Base-by-base conservation (phyloP, 768 basidiomycete species). In the Mycena filopes region DNA sequence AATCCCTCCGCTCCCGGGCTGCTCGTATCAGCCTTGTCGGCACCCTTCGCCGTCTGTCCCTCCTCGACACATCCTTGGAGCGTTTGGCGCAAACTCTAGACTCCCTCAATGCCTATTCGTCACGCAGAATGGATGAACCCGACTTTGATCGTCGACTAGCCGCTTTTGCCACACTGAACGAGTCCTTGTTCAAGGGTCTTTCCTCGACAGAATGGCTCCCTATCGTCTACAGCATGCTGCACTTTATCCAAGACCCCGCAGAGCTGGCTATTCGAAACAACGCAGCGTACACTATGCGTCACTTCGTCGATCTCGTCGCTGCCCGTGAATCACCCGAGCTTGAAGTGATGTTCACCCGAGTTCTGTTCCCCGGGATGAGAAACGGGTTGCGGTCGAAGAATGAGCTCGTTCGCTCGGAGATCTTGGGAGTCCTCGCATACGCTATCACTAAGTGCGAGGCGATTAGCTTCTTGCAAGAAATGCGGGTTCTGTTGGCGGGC, bases 201-300 rank as follows among this genome's bases (percentile, higher is more conserved):
- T 81, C 86, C 0, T 74, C 79, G 2, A 74, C 80, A 0, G 84
- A 92, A 31, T 99, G 97, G 98, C 75, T 91, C 26, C 92, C 95
- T 1, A 63, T 98, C 48, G 75, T 98, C 2, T 88, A 93, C 80
- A 96, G 94, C 75, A 86, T 90, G 78, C 81, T 98, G 15, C 86
- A 88, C 79, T 94, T 89, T 80, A 86, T 98, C 50, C 95, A 96
- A 73, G 96, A 99, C 74, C 86, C 91, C 1, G 88, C 89, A 15
- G 98, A 99, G 74, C 80, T 99, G 45, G 89, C 94, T 0, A 86
- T 98, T 48, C 86, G 97, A 23, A 93, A 85, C 58, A 95, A 89
- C 70, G 91, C 97, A 0, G 87, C 94, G 1, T 86, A 85, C 53
- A 79, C 90, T 0, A 81, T 99, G 72, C 88, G 90, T 47, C 87